A percentile compares a stretch with the other conserved stretches of the same genome.
phyloP scores from a whole-genome alignment of 306 rosid genomes.

The Rubus idaeus region DNA sequence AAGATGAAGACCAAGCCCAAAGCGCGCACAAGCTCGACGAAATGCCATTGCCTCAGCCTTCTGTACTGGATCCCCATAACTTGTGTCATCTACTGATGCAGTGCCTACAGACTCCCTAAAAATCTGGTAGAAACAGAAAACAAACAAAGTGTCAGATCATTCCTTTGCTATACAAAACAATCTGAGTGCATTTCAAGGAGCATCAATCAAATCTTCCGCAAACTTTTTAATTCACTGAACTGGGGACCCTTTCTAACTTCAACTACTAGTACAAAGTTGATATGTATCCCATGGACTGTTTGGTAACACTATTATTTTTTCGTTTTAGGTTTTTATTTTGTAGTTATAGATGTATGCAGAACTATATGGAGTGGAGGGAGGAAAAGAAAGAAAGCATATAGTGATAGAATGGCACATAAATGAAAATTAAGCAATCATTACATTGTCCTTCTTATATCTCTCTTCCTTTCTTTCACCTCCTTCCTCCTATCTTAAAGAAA shows the following conservation, averaged over 20 bases:
- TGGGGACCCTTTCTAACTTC: background rate
- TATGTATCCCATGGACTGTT: background rate
- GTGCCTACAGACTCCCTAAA: conserved; percentile 80
- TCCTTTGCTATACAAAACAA: background rate
- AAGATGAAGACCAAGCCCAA: conserved; percentile 86
- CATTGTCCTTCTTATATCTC: background rate
- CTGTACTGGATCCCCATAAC: conserved; percentile 84
- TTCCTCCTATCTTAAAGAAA: background rate
- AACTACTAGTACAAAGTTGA: background rate
- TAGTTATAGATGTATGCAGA: background rate
- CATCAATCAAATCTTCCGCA: background rate
- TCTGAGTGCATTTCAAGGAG: background rate
- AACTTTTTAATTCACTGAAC: background rate
- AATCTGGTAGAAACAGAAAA: conserved; percentile 42
- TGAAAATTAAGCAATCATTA: background rate
- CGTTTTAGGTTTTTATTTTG: background rate
- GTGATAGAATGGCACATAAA: background rate
- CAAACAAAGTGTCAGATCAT: conserved; percentile 4
- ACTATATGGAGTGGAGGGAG: background rate
- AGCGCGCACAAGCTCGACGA: conserved; percentile 90
- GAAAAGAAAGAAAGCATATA: background rate
- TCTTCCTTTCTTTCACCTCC: background rate
- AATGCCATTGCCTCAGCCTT: conserved; percentile 97
- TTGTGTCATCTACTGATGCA: conserved; percentile 63
- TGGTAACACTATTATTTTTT: background rate